phyloP scores from a whole-genome alignment of 2,329 filamentous ascomycete genomes.

The Colletotrichum abscissum region DNA sequence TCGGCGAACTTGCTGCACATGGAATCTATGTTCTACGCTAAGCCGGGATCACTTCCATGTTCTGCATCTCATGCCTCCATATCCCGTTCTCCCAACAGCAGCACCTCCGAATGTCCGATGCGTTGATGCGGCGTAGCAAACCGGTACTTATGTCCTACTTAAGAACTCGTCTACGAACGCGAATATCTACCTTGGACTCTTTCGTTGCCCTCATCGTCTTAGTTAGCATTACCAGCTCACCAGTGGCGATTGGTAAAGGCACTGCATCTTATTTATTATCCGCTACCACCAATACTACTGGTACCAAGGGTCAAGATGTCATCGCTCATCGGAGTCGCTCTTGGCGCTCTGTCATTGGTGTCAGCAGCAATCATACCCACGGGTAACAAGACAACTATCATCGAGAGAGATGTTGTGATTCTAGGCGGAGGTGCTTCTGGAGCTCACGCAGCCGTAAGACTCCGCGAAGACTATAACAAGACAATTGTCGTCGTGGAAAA shows the following conservation, averaged over 20 bases:
- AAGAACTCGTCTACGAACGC: background rate
- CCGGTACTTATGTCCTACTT: background rate
- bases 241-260: background rate
- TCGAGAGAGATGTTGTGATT: slow-evolving; percentile 47
- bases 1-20: background rate
- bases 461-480: slow-evolving; percentile 48
- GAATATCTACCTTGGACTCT: too few relatives aligned
- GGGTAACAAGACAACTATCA: slow-evolving; percentile 4
- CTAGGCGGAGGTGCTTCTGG: slow-evolving; percentile 52
- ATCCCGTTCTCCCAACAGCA: background rate
- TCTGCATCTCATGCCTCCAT: background rate
- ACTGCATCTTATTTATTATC: background rate
- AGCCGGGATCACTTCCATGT: background rate
- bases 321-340: background rate
- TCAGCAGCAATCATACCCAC: background rate
- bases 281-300: background rate
- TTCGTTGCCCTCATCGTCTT: too few relatives aligned
- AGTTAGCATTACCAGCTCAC: background rate
- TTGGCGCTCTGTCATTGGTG: slow-evolving; percentile 1
- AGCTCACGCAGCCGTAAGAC: slow-evolving; percentile 48
- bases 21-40: background rate
- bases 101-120: background rate
- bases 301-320: background rate
- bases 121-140: background rate
- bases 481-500: slow-evolving; percentile 50